Evolutionary conservation across 768 basidiomycete genomes (phyloP).

Genomic region (Termitomyces sp.): DNA sequence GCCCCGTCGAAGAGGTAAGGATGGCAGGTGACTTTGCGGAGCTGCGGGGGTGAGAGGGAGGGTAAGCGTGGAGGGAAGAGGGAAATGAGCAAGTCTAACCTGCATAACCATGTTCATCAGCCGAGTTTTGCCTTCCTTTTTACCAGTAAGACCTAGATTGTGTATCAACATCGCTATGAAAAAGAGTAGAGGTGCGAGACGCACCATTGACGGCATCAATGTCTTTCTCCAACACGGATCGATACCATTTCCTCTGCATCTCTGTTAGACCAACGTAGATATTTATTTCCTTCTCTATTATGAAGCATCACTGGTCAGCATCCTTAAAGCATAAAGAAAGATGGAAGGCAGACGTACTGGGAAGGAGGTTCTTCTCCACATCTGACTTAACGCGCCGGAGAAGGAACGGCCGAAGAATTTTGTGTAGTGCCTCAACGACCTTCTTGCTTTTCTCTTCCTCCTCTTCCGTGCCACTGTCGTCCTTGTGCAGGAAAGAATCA

Average conservation of each 20-base stretch:
- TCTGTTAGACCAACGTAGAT: slow-evolving; percentile 96
- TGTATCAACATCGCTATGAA: background rate
- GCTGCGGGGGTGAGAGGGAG: slow-evolving; percentile 24
- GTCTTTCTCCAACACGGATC: slow-evolving; percentile 93
- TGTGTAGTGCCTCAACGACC: slow-evolving; percentile 95
- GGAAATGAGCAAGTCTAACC: slow-evolving; percentile 29
- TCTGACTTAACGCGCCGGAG: slow-evolving; percentile 92
- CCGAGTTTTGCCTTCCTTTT: slow-evolving; percentile 97
- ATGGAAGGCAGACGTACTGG: slow-evolving; percentile 48
- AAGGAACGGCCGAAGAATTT: slow-evolving; percentile 93
- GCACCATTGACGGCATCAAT: slow-evolving; percentile 96
- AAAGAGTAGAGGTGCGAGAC: slow-evolving; percentile 11
- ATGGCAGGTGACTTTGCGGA: slow-evolving; percentile 85
- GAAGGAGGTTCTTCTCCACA: slow-evolving; percentile 92
- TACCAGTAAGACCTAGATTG: slow-evolving; percentile 73
- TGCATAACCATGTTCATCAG: slow-evolving; percentile 99
- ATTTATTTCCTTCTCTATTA: slow-evolving; percentile 95
- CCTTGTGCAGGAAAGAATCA: slow-evolving; percentile 92
- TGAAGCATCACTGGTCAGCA: slow-evolving; percentile 2
- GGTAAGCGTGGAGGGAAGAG: background rate
- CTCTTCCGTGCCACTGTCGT: slow-evolving; percentile 56
- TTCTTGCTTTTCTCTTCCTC: slow-evolving; percentile 87
- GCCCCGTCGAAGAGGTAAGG: slow-evolving; percentile 93
- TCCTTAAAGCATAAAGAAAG: background rate
- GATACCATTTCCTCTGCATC: slow-evolving; percentile 99